These are phyloP conservation scores for Cyanidioschyzon merolae DNA, from an alignment of 23 red algal genomes.

Conservation along the genomic window DNA sequence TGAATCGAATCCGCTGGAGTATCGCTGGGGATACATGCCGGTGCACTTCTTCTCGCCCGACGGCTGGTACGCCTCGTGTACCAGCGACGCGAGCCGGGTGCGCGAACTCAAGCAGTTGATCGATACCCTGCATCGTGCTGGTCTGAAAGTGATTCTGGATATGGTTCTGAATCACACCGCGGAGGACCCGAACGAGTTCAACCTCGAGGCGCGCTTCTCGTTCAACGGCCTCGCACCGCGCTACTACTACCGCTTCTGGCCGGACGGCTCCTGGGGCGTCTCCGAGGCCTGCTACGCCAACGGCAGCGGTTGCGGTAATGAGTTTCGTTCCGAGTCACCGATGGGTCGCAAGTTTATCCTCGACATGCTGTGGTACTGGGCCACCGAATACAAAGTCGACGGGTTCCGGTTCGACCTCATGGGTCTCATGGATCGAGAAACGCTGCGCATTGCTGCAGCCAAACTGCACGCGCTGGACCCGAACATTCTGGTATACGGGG, in stretches of 20 bases:
- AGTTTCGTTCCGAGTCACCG: slow-evolving; percentile 61
- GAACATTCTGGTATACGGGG: slow-evolving; percentile 62
- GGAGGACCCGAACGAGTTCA: slow-evolving; percentile 61
- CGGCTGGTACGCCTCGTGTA: slow-evolving; percentile 66
- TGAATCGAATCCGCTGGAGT: slow-evolving; percentile 26
- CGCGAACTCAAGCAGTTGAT: slow-evolving; percentile 78
- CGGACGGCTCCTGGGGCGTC: slow-evolving; percentile 40
- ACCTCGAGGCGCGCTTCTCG: slow-evolving; percentile 78
- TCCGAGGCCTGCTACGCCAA: slow-evolving; percentile 70
- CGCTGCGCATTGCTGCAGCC: slow-evolving; percentile 27
- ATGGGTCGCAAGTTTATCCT: slow-evolving; percentile 85
- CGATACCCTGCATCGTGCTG: slow-evolving; percentile 41
- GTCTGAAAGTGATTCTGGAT: slow-evolving; percentile 81
- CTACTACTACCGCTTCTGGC: slow-evolving; percentile 54
- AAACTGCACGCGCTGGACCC: slow-evolving; percentile 45
- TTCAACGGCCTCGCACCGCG: slow-evolving; percentile 69
- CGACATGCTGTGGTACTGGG: slow-evolving; percentile 75
- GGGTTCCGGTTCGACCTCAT: slow-evolving; percentile 91
- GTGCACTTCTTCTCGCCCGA: slow-evolving; percentile 79
- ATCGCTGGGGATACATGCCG: slow-evolving; percentile 93
- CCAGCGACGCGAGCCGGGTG: slow-evolving; percentile 40
- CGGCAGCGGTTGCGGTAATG: slow-evolving; percentile 85
- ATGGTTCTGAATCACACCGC: slow-evolving; percentile 95
- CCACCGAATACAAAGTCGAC: slow-evolving; percentile 75
- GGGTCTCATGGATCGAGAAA: slow-evolving; percentile 59